Conservation (phyloP, 805 yeast genomes). For the Kodamaea hsintzibuensis region DNA sequence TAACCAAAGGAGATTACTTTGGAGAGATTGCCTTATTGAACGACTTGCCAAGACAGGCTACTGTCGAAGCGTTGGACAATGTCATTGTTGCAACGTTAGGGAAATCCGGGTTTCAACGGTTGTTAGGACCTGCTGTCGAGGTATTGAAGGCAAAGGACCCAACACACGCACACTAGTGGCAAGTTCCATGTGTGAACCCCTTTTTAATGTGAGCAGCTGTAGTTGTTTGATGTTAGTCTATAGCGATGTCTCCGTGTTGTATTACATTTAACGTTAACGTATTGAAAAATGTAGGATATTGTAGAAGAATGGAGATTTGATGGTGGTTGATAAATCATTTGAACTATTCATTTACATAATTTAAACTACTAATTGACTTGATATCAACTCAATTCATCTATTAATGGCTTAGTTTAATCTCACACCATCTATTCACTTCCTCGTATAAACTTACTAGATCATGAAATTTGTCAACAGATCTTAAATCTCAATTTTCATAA, state of each 20-base stretch:
- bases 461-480: no score
- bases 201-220: neutral
- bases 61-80: constrained; percentile 72
- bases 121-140: constrained; percentile 92
- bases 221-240: neutral
- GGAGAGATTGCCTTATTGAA: constrained; percentile 94
- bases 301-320: neutral
- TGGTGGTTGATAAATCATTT: no score
- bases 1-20: constrained; percentile 86
- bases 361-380: no score
- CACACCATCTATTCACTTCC: no score
- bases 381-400: no score
- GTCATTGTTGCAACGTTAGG: constrained; percentile 91
- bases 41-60: constrained; percentile 92
- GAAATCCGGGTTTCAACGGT: constrained; percentile 88
- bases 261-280: neutral
- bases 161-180: constrained; percentile 31
- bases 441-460: no score
- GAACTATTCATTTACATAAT: no score
- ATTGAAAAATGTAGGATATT: neutral
- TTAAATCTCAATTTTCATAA: neutral
- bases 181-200: neutral
- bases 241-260: neutral
- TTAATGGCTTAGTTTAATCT: no score
- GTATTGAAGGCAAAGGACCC: constrained; percentile 87